These are phyloP conservation scores for Leptosphaerulina australis DNA, from an alignment of 2,329 filamentous ascomycete species.

Conservation along the genomic window DNA sequence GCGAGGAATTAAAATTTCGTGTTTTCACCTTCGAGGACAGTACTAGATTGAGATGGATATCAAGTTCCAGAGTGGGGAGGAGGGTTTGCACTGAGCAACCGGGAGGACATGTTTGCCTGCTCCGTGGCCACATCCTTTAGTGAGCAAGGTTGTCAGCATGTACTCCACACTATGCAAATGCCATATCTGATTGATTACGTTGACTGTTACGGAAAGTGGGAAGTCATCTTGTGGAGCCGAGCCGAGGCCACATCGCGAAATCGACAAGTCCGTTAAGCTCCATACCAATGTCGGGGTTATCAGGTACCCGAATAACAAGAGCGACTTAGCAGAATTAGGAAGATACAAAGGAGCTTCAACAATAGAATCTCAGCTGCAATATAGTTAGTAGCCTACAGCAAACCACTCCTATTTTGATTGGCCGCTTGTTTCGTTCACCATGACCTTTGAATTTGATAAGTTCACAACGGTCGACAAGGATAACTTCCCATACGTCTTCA, in stretches of 20 bases:
- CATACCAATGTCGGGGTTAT: neutral
- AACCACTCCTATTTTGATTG: neutral
- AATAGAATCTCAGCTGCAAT: too few species aligned
- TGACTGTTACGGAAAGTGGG: neutral
- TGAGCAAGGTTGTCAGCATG: too few species aligned
- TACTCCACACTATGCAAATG: too few species aligned
- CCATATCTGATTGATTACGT: too few species aligned
- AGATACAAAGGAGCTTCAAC: too few species aligned
- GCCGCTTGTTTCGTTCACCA: neutral
- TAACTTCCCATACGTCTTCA: neutral
- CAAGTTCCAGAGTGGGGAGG: too few species aligned
- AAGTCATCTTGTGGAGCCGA: conserved; percentile 20
- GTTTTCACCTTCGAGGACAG: neutral
- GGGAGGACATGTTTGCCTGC: too few species aligned
- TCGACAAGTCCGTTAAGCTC: neutral
- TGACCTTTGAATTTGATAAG: neutral
- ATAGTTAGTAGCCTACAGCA: too few species aligned
- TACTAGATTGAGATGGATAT: neutral
- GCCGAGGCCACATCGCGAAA: conserved; percentile 18
- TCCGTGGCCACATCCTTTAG: too few species aligned
- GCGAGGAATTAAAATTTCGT: too few species aligned
- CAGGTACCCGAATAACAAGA: neutral
- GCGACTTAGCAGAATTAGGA: too few species aligned
- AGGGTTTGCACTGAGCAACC: too few species aligned
- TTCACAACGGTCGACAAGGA: neutral